Evolutionary conservation across 2,329 filamentous ascomycete species (phyloP).

Genomic region (Neoscytalidium dimidiatum): DNA sequence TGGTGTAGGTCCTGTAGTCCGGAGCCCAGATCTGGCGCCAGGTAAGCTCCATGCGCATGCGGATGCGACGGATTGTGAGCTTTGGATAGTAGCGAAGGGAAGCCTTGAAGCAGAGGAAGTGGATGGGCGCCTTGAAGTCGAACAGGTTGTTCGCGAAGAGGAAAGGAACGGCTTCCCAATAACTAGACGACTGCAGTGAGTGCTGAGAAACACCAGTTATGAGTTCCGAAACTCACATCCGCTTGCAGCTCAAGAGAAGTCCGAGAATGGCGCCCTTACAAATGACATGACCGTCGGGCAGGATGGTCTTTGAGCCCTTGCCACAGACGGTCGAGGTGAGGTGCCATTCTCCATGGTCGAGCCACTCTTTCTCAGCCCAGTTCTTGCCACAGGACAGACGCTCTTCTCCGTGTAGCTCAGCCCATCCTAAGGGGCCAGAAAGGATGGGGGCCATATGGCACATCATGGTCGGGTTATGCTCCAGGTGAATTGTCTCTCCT

Average conservation of each 20-base stretch:
- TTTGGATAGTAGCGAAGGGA: background rate
- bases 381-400: background rate
- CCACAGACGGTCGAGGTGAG: background rate
- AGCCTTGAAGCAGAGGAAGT: background rate
- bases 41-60: background rate
- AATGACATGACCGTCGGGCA: background rate
- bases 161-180: conserved; percentile 13
- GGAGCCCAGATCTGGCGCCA: background rate
- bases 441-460: background rate
- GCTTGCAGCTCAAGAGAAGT: background rate
- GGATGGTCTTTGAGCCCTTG: no score
- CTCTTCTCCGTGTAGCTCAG: background rate
- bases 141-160: conserved; percentile 21
- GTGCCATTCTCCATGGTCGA: background rate
- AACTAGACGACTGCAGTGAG: background rate
- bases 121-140: conserved; percentile 17
- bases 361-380: background rate
- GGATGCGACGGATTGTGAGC: background rate
- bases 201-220: no score
- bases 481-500: conserved; percentile 20
- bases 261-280: background rate
- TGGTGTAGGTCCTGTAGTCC: background rate
- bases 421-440: background rate
- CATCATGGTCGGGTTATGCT: conserved; percentile 18
- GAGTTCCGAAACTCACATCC: background rate